Evolutionary conservation across 2,329 filamentous ascomycete species (phyloP), one percentile per base, ranked within the genome.

Genomic region (Aspergillus ochraceus): DNA sequence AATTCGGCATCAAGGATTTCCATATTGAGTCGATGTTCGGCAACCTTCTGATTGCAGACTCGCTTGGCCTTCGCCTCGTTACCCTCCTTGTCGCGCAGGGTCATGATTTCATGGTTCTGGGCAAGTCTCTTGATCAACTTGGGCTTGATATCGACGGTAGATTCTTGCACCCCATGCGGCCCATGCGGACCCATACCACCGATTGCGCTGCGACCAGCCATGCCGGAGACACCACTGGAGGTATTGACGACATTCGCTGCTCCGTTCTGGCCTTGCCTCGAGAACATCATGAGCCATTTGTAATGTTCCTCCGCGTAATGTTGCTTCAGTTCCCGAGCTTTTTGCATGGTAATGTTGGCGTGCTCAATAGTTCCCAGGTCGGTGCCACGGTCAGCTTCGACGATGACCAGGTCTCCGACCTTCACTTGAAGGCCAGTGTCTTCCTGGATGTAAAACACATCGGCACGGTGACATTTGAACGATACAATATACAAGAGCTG

Each of bases 201-300:
- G 52, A 92, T 86, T 49, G 90, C 87, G 70, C 89, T 90, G 57
- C 86, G 87, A 50, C 86, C 84, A 67, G 84, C 87, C 14, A 88
- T 80, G 14, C 85, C 84, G 10, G 88, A 84, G 76, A 89, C 83
- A 55, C 88, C 80, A 29, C 88, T 87, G 54, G 74, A 72, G 11
- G 77, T 67, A 60, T 75, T 76, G 51, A 76, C 72, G 5, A 75
- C 73, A 54, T 74, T 76, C 12, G 77, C 72, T 4, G 75, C 74
- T 24, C 79, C 79, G 56, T 74, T 74, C 64, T 74, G 82, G 66
- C 79, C 91, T 71, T 87, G 90, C 74, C 92, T 89, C 1, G 92
- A 97, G 76, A 97, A 99, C 90, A 98, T 95, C 90, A 98, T 97
- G 55, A 99, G 84, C 91, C 94, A 98, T 71, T 92, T 93, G 79